phyloP scores from a whole-genome alignment of 352 stramenopile species.

The Pythium grandisporangium region DNA sequence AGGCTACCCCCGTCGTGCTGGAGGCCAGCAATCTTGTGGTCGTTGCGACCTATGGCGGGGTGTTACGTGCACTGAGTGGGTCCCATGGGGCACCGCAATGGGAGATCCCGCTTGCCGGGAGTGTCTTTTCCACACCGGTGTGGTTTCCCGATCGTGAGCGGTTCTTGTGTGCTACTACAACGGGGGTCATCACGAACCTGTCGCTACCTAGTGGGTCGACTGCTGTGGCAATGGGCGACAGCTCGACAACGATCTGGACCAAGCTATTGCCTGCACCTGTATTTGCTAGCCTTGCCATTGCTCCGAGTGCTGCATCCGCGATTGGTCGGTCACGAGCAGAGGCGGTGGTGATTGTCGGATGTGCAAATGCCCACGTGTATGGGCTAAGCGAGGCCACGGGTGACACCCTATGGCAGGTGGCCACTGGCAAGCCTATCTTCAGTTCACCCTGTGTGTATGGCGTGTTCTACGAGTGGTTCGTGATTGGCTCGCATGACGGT shows the following conservation, averaged over 20 bases:
- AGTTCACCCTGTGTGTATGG: slow-evolving; percentile 38
- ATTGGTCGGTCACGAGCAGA: too few species aligned
- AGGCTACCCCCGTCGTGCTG: slow-evolving; percentile 34
- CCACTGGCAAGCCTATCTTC: slow-evolving; percentile 45
- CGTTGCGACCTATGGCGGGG: slow-evolving; percentile 43
- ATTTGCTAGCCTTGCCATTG: slow-evolving; percentile 27
- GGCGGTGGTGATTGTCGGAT: slow-evolving; percentile 27
- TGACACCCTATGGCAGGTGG: slow-evolving; percentile 17
- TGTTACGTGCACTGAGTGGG: too few species aligned
- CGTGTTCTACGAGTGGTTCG: slow-evolving; percentile 2
- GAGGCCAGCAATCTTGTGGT: slow-evolving; percentile 29
- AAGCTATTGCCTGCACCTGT: slow-evolving; percentile 28
- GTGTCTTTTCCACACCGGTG: slow-evolving; percentile 37
- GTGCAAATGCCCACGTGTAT: slow-evolving; percentile 38
- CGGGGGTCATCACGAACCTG: slow-evolving; percentile 13
- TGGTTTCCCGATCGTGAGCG: slow-evolving; percentile 11
- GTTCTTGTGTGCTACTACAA: slow-evolving; percentile 32
- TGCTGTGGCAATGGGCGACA: too few species aligned
- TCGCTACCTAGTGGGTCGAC: too few species aligned
- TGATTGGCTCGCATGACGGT: slow-evolving; percentile 52
- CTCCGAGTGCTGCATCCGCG: slow-evolving; percentile 11
- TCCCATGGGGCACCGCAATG: too few species aligned
- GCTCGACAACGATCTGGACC: not conserved
- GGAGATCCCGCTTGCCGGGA: slow-evolving; percentile 22
- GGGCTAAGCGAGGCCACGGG: slow-evolving; percentile 18